Base-by-base conservation (phyloP, 495 filamentous ascomycete genomes). In the Trichoderma gamsii region DNA sequence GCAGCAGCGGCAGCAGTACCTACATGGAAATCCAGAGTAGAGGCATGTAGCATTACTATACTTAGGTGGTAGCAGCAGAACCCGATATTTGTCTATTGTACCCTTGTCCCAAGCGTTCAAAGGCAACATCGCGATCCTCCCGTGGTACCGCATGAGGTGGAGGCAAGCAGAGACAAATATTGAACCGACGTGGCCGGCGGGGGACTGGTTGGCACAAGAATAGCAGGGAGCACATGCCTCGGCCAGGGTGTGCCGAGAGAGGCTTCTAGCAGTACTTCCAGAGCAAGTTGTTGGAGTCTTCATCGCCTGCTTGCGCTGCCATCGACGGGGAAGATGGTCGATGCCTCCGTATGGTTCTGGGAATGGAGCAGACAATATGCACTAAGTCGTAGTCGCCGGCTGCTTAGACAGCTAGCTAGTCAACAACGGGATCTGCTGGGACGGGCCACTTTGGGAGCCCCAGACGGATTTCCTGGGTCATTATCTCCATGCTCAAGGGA, bases 171-270 rank as follows among this genome's bases (percentile, higher is more conserved):
- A 61, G 56, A 61, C 56, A 61, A 61, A 25, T 21, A 25, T 32
- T 61, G 25, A 7, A 61, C 56, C 49, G 56, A 61, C 56, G 56
- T 61, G 56, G 56, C 56, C 56, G 16, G 56, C 56, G 56, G 56
- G 49, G 51, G 51, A 56, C 16, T 56, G 51, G n/a, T 56, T 56
- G 51, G 56, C 8, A 61, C 35, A 38, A 38, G 56, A 18, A 61
- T 8, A 61, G 56, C 4, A 61, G 27, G 56, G 56, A 61, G 56
- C 56, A 29, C 56, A 61, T 32, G 56, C 56, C 11, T 27, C 27
- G 56, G 56, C 25, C 56, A 21, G 56, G 56, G 56, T 61, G 27
- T 32, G 25, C 56, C 56, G 49, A 61, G n/a, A 59, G n/a, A 59
- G 4, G 51, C n/a, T 27, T 59, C 51, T n/a, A n/a, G n/a, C 44